Base-by-base conservation (phyloP, 1,284 basidiomycete genomes). In the Cryptococcus hybrid region DNA sequence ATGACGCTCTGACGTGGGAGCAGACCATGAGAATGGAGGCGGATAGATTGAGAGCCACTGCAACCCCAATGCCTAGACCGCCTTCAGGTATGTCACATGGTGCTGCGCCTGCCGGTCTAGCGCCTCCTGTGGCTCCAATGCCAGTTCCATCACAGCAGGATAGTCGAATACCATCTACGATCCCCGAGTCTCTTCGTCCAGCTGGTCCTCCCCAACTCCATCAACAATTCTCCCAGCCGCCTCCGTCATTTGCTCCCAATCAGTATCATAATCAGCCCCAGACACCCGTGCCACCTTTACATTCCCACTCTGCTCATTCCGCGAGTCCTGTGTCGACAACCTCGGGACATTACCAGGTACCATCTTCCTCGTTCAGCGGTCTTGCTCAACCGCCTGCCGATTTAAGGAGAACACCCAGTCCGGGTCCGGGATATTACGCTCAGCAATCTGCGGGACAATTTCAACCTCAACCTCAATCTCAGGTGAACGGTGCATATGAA, bases 291-390 rank as follows among this genome's bases (percentile, higher is more conserved):
- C 71, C 62, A 30, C 62, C 65, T 9, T 55, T 58, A 3, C 66
- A 60, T 9, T 57, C 70, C 2, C 53, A 59, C 40, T 68, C 70
- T 18, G 70, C 68, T 30, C 70, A 68, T 2, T 67, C 68, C 0
- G 55, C 51, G 37, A 47, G 30, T n/a, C 49, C 37, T 40, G 18
- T 36, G n/a, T 55, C 58, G 24, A 39, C 51, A 7, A 52, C 51
- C 15, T 47, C 56, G 0, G 45, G 53, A 5, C 64, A 69, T 51
- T 69, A 71, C 50, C 56, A 55, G 9, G 47, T 65, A 4, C 69
- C 69, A 3, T 35, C 63, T 6, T 68, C 66, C 1, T 69, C 68
- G 0, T 72, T 67, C 55, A 47, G 54, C 15, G 48, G 47, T 35
- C 35, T 67, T 5, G 51, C 59, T 11, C 68, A 61, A 39, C 56